phyloP scores from a whole-genome alignment of 2,329 filamentous ascomycete species.

The Fusarium drepaniforme region DNA sequence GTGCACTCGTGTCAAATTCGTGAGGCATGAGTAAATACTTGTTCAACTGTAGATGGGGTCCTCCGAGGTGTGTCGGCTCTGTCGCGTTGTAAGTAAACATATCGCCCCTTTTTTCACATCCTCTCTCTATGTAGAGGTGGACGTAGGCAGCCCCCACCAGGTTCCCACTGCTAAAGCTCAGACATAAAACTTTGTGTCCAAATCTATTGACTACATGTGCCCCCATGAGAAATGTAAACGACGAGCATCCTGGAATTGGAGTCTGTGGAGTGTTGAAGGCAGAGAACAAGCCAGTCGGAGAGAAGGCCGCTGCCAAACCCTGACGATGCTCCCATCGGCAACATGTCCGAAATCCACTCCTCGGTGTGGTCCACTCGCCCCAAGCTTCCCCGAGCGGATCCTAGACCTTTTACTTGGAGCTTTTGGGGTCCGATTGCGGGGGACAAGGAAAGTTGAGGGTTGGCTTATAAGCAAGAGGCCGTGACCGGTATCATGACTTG shows the following conservation, averaged over 20 bases:
- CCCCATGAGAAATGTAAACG: background rate
- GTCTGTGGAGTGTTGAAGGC: background rate
- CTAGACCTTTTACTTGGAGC: conserved; percentile 5
- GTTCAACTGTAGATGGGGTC: background rate
- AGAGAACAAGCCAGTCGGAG: background rate
- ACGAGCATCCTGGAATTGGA: background rate
- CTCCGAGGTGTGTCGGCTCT: background rate
- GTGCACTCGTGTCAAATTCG: background rate
- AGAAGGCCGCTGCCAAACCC: background rate
- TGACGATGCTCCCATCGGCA: background rate
- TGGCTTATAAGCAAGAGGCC: background rate
- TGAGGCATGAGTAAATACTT: background rate
- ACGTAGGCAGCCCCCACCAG: background rate
- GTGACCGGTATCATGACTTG: background rate
- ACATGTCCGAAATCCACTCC: background rate
- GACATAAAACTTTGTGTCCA: background rate
- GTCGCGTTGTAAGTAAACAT: background rate
- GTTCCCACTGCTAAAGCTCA: background rate
- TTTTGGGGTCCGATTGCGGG: conserved; percentile 36
- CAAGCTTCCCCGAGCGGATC: conserved; percentile 23
- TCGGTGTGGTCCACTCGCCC: conserved; percentile 6
- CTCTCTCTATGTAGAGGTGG: background rate
- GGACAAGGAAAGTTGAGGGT: background rate
- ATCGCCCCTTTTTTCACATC: background rate
- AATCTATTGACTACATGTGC: background rate